Conservation (phyloP, 2,329 filamentous ascomycete genomes). For the Epichloe amarillans region DNA sequence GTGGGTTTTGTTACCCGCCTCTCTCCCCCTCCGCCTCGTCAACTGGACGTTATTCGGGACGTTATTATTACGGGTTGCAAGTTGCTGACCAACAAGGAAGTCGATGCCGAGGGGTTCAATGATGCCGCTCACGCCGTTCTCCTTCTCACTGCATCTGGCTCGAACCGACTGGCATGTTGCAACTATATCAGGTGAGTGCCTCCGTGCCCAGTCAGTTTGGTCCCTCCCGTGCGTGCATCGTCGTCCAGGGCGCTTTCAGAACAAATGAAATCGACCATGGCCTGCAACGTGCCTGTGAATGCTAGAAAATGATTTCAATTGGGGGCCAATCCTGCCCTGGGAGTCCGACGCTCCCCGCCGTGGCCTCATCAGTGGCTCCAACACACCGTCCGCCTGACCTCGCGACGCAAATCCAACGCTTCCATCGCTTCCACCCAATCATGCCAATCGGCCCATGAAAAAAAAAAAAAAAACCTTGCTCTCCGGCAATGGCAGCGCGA, state of each 20-base stretch:
- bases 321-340: neutral
- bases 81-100: neutral
- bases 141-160: neutral
- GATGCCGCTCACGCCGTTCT: neutral
- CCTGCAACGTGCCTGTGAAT: neutral
- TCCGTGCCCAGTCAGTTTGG: neutral
- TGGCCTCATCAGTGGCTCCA: constrained; percentile 6
- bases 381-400: constrained; percentile 9
- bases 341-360: neutral
- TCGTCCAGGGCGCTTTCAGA: neutral
- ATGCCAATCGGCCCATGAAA: neutral
- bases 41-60: neutral
- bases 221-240: neutral
- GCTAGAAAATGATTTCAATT: neutral
- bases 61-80: neutral
- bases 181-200: neutral
- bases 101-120: neutral
- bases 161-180: too few species aligned
- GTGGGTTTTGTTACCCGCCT: neutral
- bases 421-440: neutral
- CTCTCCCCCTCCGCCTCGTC: neutral
- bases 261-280: neutral
- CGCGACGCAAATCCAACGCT: constrained; percentile 4
- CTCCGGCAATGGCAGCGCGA: neutral
- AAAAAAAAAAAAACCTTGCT: too few species aligned